A percentile compares a stretch with the other conserved stretches of the same genome.
Conservation (phyloP, 1,139 yeast genomes). For the Taphrina pruni region DNA sequence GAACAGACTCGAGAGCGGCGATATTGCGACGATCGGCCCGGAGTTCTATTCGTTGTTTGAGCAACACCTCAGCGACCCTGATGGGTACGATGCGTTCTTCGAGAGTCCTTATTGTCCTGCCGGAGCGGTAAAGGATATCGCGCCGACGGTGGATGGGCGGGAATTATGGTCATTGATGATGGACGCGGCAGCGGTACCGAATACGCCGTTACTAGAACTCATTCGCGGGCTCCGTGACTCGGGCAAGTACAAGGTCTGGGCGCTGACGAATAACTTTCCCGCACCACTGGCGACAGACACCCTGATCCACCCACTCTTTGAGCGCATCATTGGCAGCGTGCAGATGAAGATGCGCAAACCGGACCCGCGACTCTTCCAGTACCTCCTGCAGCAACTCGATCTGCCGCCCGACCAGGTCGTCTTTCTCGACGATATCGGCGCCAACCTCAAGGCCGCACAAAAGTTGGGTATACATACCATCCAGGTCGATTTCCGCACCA, state of each 20-base stretch:
- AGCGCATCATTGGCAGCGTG: constrained; percentile 36
- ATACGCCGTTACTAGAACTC: constrained; percentile 11
- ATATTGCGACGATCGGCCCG: constrained; percentile 17
- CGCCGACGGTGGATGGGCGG: constrained; percentile 31
- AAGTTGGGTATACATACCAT: constrained; percentile 35
- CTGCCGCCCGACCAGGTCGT: constrained; percentile 31
- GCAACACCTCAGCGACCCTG: constrained; percentile 31
- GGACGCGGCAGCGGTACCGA: constrained; percentile 27
- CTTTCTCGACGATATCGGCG: constrained; percentile 30
- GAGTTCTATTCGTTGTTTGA: constrained; percentile 22
- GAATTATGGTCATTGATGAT: constrained; percentile 26
- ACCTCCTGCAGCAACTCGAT: constrained; percentile 22
- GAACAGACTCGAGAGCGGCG: constrained; percentile 31
- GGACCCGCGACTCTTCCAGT: constrained; percentile 25
- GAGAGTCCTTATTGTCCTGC: constrained; percentile 14
- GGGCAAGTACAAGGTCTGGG: constrained; percentile 39
- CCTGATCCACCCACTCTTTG: constrained; percentile 31
- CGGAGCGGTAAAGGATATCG: constrained; percentile 7
- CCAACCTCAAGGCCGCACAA: constrained; percentile 33
- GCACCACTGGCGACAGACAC: constrained; percentile 20
- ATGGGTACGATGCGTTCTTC: constrained; percentile 35
- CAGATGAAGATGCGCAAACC: constrained; percentile 38
- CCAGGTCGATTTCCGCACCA: constrained; percentile 36
- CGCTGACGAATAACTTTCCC: constrained; percentile 38
- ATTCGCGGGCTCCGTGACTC: constrained; percentile 19